phyloP scores from a whole-genome alignment of 2,329 filamentous ascomycete species.

The Domatiomyces globalis region DNA sequence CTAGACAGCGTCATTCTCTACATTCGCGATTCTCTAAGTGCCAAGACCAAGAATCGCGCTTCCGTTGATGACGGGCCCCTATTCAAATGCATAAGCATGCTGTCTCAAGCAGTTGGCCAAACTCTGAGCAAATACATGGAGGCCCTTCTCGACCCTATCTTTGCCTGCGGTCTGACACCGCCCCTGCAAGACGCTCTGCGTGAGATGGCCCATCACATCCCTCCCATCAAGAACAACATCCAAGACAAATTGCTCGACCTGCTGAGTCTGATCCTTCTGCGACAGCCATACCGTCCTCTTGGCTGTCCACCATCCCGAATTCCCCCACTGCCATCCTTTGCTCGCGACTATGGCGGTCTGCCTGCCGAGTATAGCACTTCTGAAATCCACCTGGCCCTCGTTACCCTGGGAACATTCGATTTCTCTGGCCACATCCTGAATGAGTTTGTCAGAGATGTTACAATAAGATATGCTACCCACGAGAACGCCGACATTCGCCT shows the following conservation, averaged over 20 bases:
- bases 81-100: constrained; percentile 93
- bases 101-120: constrained; percentile 88
- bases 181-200: constrained; percentile 90
- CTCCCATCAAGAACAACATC: constrained; percentile 80
- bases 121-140: constrained; percentile 98
- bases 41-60: constrained; percentile 36
- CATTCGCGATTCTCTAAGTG: constrained; percentile 57
- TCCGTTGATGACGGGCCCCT: constrained; percentile 56
- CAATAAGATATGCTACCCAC: constrained; percentile 94
- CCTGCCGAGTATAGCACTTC: constrained; percentile 67
- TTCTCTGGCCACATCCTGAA: constrained; percentile 85
- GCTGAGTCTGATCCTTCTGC: constrained; percentile 83
- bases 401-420: constrained; percentile 95
- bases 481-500: constrained; percentile 88
- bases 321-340: constrained; percentile 64
- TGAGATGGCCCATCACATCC: constrained; percentile 98
- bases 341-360: constrained; percentile 72
- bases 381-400: constrained; percentile 83
- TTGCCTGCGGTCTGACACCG: constrained; percentile 85
- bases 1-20: constrained; percentile 88
- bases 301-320: constrained; percentile 83
- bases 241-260: constrained; percentile 90
- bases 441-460: constrained; percentile 95
- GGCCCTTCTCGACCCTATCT: constrained; percentile 84
- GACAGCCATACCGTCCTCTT: constrained; percentile 79